Evolutionary conservation across 2,329 filamentous ascomycete species (phyloP).

Genomic region (Aspergillus calidoustus): DNA sequence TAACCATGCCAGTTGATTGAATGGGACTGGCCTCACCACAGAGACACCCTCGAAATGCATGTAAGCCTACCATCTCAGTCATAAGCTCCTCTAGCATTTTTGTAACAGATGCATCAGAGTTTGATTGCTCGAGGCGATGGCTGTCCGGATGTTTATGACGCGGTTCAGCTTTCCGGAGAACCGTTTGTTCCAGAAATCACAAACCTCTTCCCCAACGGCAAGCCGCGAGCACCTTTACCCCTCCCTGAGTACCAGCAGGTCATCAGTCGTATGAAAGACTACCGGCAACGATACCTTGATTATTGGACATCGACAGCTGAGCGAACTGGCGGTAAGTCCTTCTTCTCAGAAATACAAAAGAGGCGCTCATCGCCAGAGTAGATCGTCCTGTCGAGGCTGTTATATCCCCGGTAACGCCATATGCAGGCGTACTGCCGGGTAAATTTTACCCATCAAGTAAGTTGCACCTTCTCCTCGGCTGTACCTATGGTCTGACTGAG

Average conservation of each 20-base stretch:
- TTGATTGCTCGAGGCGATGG: slow-evolving; percentile 15
- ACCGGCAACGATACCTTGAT: slow-evolving; percentile 11
- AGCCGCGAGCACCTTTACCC: slow-evolving; percentile 7
- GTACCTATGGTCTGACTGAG: not conserved
- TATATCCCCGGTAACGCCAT: slow-evolving; percentile 15
- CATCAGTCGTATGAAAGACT: slow-evolving; percentile 12
- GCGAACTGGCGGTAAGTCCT: slow-evolving; percentile 9
- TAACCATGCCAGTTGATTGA: slow-evolving; percentile 12
- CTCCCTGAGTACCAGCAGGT: slow-evolving; percentile 9
- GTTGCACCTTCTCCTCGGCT: not conserved
- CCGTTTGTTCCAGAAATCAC: slow-evolving; percentile 13
- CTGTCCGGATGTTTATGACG: slow-evolving; percentile 15
- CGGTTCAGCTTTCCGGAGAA: slow-evolving; percentile 10
- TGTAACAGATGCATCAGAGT: slow-evolving; percentile 6
- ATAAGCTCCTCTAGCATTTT: not conserved
- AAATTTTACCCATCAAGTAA: slow-evolving; percentile 14
- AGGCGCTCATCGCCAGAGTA: not conserved
- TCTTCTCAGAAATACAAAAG: no score
- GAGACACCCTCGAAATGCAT: slow-evolving; percentile 13
- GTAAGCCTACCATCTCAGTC: slow-evolving; percentile 2
- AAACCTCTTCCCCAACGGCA: slow-evolving; percentile 15
- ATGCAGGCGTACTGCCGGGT: slow-evolving; percentile 13
- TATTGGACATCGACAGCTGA: slow-evolving; percentile 14
- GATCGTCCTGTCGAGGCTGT: slow-evolving; percentile 13
- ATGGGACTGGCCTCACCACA: slow-evolving; percentile 11